Percentiles rank a stretch among this genome's conserved stretches.
These are phyloP conservation scores for Rehmannia glutinosa DNA, from an alignment of 257 asterid genomes.

Conservation along the genomic window DNA sequence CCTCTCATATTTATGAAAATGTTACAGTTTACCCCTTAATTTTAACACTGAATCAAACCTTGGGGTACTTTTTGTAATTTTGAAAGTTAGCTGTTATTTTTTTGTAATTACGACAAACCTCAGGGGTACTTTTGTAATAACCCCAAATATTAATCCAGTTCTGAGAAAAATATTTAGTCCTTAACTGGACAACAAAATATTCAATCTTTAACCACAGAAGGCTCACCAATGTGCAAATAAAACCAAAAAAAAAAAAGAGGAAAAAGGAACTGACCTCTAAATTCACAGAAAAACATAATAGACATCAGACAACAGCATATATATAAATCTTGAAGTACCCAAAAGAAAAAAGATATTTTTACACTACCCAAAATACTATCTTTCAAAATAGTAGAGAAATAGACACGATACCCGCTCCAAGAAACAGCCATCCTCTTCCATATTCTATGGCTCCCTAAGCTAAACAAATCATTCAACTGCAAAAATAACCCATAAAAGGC, in stretches of 20 bases:
- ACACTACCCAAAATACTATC: background rate
- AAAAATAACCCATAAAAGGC: background rate
- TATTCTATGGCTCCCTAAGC: slow-evolving; percentile 71
- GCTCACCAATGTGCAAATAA: no score
- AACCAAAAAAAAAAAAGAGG: no score
- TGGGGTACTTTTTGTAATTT: no score
- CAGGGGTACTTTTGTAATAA: no score
- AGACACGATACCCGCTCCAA: slow-evolving; percentile 62
- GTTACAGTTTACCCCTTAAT: no score
- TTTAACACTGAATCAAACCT: no score
- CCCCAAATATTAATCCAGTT: background rate
- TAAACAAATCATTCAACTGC: slow-evolving; percentile 73
- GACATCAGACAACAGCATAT: background rate
- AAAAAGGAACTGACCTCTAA: no score
- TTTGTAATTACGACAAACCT: no score
- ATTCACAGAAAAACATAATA: background rate
- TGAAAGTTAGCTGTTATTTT: no score
- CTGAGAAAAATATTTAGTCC: background rate
- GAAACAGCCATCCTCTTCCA: slow-evolving; percentile 94
- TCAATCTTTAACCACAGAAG: slow-evolving; percentile 21
- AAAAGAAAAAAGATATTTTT: background rate
- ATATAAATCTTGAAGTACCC: background rate
- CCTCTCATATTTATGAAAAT: no score
- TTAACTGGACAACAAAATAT: background rate
- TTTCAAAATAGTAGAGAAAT: background rate